Evolutionary conservation across 805 yeast genomes (phyloP).

Genomic region (Yarrowia osloensis): DNA sequence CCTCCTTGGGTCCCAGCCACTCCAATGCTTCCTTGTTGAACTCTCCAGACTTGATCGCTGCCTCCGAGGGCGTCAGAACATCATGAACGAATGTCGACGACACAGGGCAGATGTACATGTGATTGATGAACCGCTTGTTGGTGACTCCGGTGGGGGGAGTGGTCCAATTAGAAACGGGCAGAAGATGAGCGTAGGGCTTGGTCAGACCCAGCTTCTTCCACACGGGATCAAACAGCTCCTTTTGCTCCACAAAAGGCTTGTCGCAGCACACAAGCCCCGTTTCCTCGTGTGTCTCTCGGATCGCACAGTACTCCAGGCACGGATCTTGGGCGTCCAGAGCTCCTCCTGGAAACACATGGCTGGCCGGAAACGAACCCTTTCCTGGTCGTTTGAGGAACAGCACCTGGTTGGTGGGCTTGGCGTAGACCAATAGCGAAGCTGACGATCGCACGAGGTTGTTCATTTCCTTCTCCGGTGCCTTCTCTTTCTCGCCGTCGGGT

Average conservation of each 20-base stretch:
- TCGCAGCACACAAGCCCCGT: conserved; percentile 37
- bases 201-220: conserved; percentile 7
- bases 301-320: conserved; percentile 38
- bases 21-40: conserved; percentile 32
- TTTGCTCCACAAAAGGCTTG: conserved; percentile 23
- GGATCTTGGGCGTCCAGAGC: conserved; percentile 38
- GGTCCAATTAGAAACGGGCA: conserved; percentile 39
- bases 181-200: conserved; percentile 20
- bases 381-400: conserved; percentile 40
- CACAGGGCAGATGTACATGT: conserved; percentile 37
- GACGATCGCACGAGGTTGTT: conserved; percentile 32
- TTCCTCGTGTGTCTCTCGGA: conserved; percentile 43
- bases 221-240: conserved; percentile 35
- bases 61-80: conserved; percentile 9
- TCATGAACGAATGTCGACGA: conserved; percentile 32
- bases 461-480: neutral
- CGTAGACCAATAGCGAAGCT: conserved; percentile 37
- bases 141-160: conserved; percentile 37
- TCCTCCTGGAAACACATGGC: conserved; percentile 44
- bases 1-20: conserved; percentile 39
- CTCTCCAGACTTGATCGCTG: conserved; percentile 28
- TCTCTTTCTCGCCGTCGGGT: neutral
- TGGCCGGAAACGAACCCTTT: conserved; percentile 38
- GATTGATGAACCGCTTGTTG: conserved; percentile 39
- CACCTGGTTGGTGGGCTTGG: conserved; percentile 35